phyloP scores from a whole-genome alignment of 139 green algal species.

The Desmodesmus armatus region DNA sequence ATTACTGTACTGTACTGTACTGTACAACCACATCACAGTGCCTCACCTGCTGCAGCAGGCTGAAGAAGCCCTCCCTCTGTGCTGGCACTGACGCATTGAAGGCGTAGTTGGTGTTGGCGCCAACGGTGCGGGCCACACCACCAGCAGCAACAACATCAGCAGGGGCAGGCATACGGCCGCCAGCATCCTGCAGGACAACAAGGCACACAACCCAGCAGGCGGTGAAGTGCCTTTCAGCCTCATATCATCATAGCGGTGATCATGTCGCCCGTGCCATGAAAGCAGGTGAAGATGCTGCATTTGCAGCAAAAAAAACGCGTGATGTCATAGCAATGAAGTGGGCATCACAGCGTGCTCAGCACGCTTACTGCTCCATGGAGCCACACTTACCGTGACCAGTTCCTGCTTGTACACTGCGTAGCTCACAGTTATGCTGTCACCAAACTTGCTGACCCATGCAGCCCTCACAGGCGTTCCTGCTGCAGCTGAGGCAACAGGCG shows the following conservation, averaged over 20 bases:
- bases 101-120: constrained; percentile 20
- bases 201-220: too few relatives aligned
- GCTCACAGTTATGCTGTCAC: constrained; percentile 28
- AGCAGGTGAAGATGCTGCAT: too few relatives aligned
- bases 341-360: too few relatives aligned
- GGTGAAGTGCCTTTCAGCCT: neutral
- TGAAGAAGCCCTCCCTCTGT: constrained; percentile 20
- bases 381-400: neutral
- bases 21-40: neutral
- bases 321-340: too few relatives aligned
- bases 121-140: neutral
- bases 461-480: too few relatives aligned
- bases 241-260: too few relatives aligned
- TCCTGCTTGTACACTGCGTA: constrained; percentile 52
- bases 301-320: too few relatives aligned
- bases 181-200: constrained; percentile 54
- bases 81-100: constrained; percentile 19
- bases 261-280: too few relatives aligned
- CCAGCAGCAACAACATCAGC: constrained; percentile 8
- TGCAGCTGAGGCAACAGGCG: too few relatives aligned
- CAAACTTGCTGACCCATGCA: constrained; percentile 11
- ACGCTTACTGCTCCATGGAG: too few relatives aligned
- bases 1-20: too few relatives aligned
- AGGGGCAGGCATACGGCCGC: constrained; percentile 32
- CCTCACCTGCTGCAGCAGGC: constrained; percentile 1